Conservation (phyloP, 83 land plant species). For the Picea abies region DNA sequence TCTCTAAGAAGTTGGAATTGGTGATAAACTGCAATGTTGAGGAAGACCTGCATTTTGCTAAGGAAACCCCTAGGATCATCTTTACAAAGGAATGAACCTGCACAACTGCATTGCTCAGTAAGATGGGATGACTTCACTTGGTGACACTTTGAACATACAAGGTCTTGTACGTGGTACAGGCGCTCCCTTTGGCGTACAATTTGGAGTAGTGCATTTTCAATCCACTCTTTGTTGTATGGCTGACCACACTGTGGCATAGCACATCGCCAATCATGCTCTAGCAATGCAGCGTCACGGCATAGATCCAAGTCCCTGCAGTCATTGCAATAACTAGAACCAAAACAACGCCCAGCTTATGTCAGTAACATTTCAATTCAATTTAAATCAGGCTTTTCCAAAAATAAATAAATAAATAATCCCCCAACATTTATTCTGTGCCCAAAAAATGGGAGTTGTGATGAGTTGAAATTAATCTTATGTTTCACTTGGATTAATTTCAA, state of each 20-base stretch:
- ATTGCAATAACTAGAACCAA: constrained; percentile 83
- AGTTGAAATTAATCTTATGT: too few relatives aligned
- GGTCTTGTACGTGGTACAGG: constrained; percentile 93
- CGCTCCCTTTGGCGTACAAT: constrained; percentile 95
- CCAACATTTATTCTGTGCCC: too few relatives aligned
- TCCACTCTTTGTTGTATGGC: constrained; percentile 80
- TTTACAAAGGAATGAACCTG: constrained; percentile 83
- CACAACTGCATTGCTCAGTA: constrained; percentile 94
- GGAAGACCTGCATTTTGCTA: constrained; percentile 71
- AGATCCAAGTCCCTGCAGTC: constrained; percentile 96
- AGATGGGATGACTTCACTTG: constrained; percentile 91
- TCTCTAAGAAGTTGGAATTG: constrained; percentile 80
- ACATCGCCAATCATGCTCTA: constrained; percentile 89
- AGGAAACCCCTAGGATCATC: constrained; percentile 72
- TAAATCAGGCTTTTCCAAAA: too few relatives aligned
- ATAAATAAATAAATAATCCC: too few relatives aligned
- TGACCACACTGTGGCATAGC: constrained; percentile 92
- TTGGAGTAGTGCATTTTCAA: constrained; percentile 93
- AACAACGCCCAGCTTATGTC: neutral
- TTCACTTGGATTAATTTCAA: too few relatives aligned
- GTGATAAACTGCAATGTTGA: constrained; percentile 68
- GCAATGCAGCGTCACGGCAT: constrained; percentile 80
- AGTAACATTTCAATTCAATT: neutral
- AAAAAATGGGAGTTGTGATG: too few relatives aligned
- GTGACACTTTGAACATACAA: constrained; percentile 81